A percentile compares a stretch with the other conserved stretches of the same genome.
phyloP scores from a whole-genome alignment of 257 asterid genomes.

The Sherardia arvensis region DNA sequence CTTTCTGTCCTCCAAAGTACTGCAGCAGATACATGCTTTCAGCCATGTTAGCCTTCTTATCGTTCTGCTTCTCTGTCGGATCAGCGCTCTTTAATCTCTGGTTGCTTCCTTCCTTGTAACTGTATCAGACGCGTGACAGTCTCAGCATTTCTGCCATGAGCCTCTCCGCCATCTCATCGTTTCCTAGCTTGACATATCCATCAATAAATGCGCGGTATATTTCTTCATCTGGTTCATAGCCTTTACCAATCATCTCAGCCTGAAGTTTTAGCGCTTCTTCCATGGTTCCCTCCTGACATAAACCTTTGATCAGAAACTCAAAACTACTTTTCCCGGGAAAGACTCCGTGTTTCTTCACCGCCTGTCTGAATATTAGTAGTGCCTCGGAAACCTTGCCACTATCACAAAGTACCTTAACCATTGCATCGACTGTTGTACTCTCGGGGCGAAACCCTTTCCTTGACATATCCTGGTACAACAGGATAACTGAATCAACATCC shows the following conservation, averaged over 20 bases:
- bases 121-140: background rate
- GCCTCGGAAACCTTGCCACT: constrained; percentile 33
- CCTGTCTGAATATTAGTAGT: constrained; percentile 27
- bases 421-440: constrained; percentile 38
- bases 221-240: constrained; percentile 47
- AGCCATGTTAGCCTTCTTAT: constrained; percentile 49
- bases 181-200: constrained; percentile 49
- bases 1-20: constrained; percentile 45
- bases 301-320: constrained; percentile 34
- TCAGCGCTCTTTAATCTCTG: constrained; percentile 61
- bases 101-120: constrained; percentile 45
- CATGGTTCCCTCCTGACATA: constrained; percentile 55
- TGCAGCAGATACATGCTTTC: constrained; percentile 53
- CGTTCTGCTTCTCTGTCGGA: constrained; percentile 45
- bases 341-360: constrained; percentile 31
- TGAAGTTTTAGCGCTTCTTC: constrained; percentile 65
- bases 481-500: constrained; percentile 34
- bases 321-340: constrained; percentile 43
- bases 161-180: constrained; percentile 33
- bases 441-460: constrained; percentile 43
- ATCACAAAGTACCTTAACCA: constrained; percentile 42
- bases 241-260: constrained; percentile 70
- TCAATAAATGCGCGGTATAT: constrained; percentile 50
- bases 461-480: constrained; percentile 54
- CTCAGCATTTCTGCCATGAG: constrained; percentile 49